phyloP scores from a whole-genome alignment of 2,329 filamentous ascomycete species.

The Pseudogymnoascus sp. region DNA sequence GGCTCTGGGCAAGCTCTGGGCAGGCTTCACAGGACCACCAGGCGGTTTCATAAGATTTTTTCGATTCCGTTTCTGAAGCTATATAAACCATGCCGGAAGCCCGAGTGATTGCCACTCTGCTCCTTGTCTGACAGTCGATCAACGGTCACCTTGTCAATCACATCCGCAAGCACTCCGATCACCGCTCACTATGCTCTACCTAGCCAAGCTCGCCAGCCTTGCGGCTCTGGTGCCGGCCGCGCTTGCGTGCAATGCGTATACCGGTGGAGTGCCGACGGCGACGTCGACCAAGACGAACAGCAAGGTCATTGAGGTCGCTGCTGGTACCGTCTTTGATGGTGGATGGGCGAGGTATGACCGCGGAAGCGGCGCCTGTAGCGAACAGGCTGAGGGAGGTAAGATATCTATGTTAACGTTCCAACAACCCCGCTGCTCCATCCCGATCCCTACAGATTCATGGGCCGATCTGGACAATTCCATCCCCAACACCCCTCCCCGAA shows the following conservation, averaged over 20 bases:
- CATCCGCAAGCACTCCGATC: not conserved
- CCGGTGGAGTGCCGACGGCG: constrained; percentile 27
- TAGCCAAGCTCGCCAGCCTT: constrained; percentile 14
- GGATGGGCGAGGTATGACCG: constrained; percentile 34
- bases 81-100: not conserved
- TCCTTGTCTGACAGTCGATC: not conserved
- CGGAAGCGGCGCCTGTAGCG: constrained; percentile 35
- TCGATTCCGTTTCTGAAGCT: not conserved
- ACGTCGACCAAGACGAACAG: constrained; percentile 25
- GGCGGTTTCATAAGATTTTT: not conserved
- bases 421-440: no score
- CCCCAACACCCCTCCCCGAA: not conserved
- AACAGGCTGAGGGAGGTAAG: constrained; percentile 35
- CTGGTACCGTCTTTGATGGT: constrained; percentile 30
- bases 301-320: constrained; percentile 27
- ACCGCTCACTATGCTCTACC: not conserved
- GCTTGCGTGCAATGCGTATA: constrained; percentile 28
- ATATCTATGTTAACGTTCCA: not conserved
- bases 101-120: not conserved
- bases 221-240: constrained; percentile 24
- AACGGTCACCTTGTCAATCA: not conserved
- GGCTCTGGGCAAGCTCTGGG: not conserved
- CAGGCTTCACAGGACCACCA: not conserved
- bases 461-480: no score
- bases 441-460: no score